These are phyloP conservation scores for Kwoniella botswanensis DNA, from an alignment of 768 basidiomycete species.

Conservation along the genomic window DNA sequence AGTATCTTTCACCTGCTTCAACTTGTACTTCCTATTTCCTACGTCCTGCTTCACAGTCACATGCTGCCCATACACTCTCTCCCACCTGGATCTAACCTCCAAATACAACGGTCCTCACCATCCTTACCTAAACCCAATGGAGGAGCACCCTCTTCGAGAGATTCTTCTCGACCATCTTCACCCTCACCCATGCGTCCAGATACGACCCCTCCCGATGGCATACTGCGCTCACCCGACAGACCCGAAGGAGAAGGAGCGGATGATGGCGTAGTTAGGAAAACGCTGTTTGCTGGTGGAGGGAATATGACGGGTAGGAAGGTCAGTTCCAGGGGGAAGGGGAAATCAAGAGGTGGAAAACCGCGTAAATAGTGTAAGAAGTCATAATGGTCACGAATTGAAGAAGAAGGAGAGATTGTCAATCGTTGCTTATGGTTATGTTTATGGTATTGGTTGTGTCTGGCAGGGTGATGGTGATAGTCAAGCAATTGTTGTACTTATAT, in stretches of 20 bases:
- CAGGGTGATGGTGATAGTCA: not conserved
- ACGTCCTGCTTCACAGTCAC: conserved; percentile 14
- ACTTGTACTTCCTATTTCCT: too few relatives aligned
- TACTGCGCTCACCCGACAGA: conserved; percentile 14
- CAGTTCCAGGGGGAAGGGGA: conserved; percentile 13
- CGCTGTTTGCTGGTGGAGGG: conserved; percentile 25
- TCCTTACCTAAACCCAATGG: conserved; percentile 5
- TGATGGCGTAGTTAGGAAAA: conserved; percentile 32
- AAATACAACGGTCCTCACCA: conserved; percentile 11
- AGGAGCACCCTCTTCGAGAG: conserved; percentile 8
- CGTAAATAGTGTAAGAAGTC: conserved; percentile 23
- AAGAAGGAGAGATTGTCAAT: not conserved
- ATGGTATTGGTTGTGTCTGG: not conserved
- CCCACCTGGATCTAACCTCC: conserved; percentile 9
- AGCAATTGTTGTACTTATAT: too few relatives aligned
- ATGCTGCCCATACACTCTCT: conserved; percentile 33
- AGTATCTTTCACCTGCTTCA: too few relatives aligned
- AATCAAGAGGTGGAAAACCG: conserved; percentile 20
- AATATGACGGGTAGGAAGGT: conserved; percentile 3
- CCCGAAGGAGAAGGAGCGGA: conserved; percentile 12
- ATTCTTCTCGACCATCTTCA: conserved; percentile 28
- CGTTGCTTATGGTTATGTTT: too few relatives aligned
- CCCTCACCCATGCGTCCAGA: conserved; percentile 26
- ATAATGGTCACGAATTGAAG: not conserved
- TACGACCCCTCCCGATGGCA: conserved; percentile 21